Base-by-base conservation (phyloP, 164 flowering plant genomes). In the Litsea cubeba region DNA sequence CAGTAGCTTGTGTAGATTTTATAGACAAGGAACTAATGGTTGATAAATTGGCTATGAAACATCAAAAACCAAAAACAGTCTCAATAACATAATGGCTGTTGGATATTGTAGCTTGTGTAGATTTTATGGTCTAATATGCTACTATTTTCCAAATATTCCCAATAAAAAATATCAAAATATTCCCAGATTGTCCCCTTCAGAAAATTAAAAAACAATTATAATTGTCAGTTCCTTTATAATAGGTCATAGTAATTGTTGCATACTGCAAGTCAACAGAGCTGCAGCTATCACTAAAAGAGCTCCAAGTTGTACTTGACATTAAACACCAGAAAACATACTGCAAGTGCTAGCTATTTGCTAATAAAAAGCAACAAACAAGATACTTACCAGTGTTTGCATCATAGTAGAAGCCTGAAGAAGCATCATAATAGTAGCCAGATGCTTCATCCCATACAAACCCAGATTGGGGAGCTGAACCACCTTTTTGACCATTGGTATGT, bases 371-470 rank as follows among this genome's bases (percentile, higher is more conserved):
- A 3, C 60, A 15, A 54, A 54, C 60, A 54, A 5, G 74, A 65
- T 30, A 65, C 79, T 68, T 30, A 93, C 99, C 99, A 83, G 98
- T 83, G 79, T 89, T 90, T 71, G 94, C 93, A 80, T 96, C 99
- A 82, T 92, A 96, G 80, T 96, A 96, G 81, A 92, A 96, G 15
- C 98, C 99, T 79, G 99, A 96, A 79, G 98, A 78, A 70, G 99
- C 94, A 90, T 96, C 98, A 82, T 89, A 96, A 79, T 96, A 96
- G 83, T 96, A 96, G 71, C 99, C 98, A 79, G 99, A 96, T 79
- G 97, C 92, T 79, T 94, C 99, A 88, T 96, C 98, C 99, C 99
- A 94, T 26, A 94, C 98, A 86, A 94, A 96, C 7, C 98, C 99
- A 73, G 97, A 89, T 72, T 91, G 95, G 46, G 88, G 88, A 60